Evolutionary conservation across 495 filamentous ascomycete genomes (phyloP), one percentile per base, ranked within the genome.

Genomic region (Oidiodendron maius): DNA sequence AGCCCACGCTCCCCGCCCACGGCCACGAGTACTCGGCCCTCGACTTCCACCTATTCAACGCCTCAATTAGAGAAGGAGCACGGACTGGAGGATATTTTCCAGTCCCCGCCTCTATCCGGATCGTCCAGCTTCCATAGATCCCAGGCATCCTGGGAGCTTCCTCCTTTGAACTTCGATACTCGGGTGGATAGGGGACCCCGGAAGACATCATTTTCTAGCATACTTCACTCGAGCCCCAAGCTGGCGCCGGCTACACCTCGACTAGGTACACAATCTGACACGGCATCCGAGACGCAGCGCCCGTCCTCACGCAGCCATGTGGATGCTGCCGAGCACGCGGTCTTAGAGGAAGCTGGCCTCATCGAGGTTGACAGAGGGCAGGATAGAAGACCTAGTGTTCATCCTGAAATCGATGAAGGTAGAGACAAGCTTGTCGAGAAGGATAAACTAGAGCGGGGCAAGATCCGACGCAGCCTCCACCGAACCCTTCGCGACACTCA

Each of bases 401-500:
- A 22, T 22, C 41, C 32, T n/a, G 52, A 53, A 3, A 59, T 34
- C 13, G 60, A 59, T n/a, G 60, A 59, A 22, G 53, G 50, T 16
- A 73, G 71, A 26, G 63, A 69, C 13, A 10, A 22, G 13, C 46
- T 40, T 8, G 62, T 62, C 6, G 58, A 62, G 25, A 66, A 64
- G 35, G 72, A 78, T 1, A 68, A 66, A 24, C 25, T 58, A 18
- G 76, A 80, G 37, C 73, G 69, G 44, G 71, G 62, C 64, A 57
- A 57, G 32, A 81, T 85, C 26, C 85, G 93, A 13, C 87, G 88
- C 46, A 94, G 91, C 65, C 71, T 98, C n/a, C 91, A 96, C 56
- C 83, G 90, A 37, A 95, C 90, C n/a, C 75, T 98, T 8, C 81
- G 93, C 44, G 91, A 96, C 49, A 77, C 83, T 12, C 83, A 87